Conservation (phyloP, 805 yeast genomes). For the Wickerhamomyces bisporus region DNA sequence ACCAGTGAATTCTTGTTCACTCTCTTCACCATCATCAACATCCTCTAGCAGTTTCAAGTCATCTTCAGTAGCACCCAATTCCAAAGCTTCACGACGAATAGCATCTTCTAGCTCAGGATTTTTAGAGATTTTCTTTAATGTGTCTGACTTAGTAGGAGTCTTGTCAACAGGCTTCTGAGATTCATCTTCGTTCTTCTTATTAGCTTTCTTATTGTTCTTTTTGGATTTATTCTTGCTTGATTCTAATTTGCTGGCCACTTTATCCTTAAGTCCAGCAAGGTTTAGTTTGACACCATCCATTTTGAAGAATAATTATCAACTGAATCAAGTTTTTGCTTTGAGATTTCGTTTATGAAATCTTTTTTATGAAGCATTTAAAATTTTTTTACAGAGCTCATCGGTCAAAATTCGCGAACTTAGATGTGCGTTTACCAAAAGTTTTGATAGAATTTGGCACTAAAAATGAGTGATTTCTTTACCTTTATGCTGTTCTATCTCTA, state of each 20-base stretch:
- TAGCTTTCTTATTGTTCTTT: slow-evolving; percentile 15
- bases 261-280: slow-evolving; percentile 55
- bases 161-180: background rate
- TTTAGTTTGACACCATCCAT: slow-evolving; percentile 26
- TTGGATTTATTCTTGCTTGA: slow-evolving; percentile 21
- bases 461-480: background rate
- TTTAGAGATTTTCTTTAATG: slow-evolving; percentile 1
- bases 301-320: too few relatives aligned
- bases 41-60: slow-evolving; percentile 64
- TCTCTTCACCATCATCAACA: slow-evolving; percentile 44
- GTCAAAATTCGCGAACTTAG: background rate
- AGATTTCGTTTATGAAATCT: too few relatives aligned
- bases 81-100: slow-evolving; percentile 68
- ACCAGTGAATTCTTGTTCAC: slow-evolving; percentile 32
- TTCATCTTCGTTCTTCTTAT: slow-evolving; percentile 14
- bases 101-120: slow-evolving; percentile 15
- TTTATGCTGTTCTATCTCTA: background rate
- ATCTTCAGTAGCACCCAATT: slow-evolving; percentile 82
- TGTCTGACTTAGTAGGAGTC: background rate
- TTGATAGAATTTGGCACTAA: background rate
- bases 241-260: slow-evolving; percentile 49
- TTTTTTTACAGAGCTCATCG: background rate
- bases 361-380: background rate
- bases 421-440: too few relatives aligned
- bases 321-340: too few relatives aligned